These are phyloP conservation scores for Rhexocercosporidium sp. DNA, from an alignment of 2,329 filamentous ascomycete genomes.

Conservation along the genomic window DNA sequence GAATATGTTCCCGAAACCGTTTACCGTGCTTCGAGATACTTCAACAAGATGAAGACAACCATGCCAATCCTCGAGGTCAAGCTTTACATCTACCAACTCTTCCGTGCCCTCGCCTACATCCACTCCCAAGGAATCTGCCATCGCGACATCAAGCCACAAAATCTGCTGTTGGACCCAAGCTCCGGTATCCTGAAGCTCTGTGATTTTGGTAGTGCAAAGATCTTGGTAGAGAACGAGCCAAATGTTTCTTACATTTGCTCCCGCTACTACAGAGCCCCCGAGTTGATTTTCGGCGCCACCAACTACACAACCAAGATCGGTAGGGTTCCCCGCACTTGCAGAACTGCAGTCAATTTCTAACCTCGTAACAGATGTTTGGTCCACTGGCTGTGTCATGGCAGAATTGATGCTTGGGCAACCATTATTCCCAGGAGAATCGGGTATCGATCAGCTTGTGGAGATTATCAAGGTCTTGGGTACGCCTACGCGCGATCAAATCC, in stretches of 20 bases:
- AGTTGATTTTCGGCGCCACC: constrained; percentile 97
- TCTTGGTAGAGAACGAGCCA: constrained; percentile 96
- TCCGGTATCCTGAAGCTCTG: constrained; percentile 95
- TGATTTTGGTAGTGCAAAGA: constrained; percentile 99
- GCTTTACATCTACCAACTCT: constrained; percentile 99
- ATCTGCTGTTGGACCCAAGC: constrained; percentile 88
- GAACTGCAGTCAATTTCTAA: constrained; percentile 25
- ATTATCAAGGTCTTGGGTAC: constrained; percentile 99
- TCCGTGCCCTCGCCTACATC: constrained; percentile 97
- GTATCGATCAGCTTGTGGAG: constrained; percentile 97
- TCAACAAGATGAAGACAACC: constrained; percentile 99
- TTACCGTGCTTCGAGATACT: constrained; percentile 96
- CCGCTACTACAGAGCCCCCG: constrained; percentile 95
- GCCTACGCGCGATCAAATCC: constrained; percentile 95
- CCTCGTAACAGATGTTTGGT: constrained; percentile 83
- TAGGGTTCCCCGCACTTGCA: constrained; percentile 53
- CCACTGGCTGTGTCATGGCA: constrained; percentile 98
- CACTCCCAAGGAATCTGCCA: constrained; percentile 99
- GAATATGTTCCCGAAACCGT: constrained; percentile 99
- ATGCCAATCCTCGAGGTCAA: constrained; percentile 99
- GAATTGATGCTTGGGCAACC: constrained; percentile 99
- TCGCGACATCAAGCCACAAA: constrained; percentile 98
- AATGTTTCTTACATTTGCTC: constrained; percentile 99
- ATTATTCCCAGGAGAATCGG: constrained; percentile 96
- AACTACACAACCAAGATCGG: constrained; percentile 99